Evolutionary conservation across 2,329 filamentous ascomycete species (phyloP).

Genomic region (Alternaria sp.): DNA sequence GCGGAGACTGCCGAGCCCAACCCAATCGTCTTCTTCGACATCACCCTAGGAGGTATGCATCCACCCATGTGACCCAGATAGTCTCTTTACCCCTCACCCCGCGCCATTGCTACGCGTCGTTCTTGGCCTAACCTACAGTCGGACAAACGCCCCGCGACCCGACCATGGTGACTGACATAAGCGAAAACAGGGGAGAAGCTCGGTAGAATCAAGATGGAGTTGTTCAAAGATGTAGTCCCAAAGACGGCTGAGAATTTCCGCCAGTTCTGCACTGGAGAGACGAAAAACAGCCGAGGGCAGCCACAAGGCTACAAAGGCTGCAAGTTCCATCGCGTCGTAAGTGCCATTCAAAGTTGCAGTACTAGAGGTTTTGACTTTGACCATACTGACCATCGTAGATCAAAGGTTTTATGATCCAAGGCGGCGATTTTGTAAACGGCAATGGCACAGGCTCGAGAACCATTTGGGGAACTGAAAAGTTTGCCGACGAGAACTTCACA

Average conservation of each 20-base stretch:
- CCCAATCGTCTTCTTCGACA: constrained; percentile 75
- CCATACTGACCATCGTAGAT: constrained; percentile 65
- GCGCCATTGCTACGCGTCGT: constrained; percentile 22
- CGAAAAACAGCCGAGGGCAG: constrained; percentile 76
- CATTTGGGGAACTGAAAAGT: constrained; percentile 86
- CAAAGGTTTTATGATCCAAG: constrained; percentile 96
- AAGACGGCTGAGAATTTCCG: constrained; percentile 96
- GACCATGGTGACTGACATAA: constrained; percentile 31
- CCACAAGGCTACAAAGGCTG: constrained; percentile 93
- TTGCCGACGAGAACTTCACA: constrained; percentile 89
- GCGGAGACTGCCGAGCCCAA: constrained; percentile 50
- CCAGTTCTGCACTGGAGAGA: constrained; percentile 95
- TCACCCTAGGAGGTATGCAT: constrained; percentile 75
- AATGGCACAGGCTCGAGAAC: constrained; percentile 88
- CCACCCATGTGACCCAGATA: constrained; percentile 4
- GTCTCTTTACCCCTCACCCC: constrained; percentile 19
- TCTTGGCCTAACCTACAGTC: constrained; percentile 16
- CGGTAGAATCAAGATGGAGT: constrained; percentile 60
- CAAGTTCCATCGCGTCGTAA: constrained; percentile 92
- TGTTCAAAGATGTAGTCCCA: constrained; percentile 85
- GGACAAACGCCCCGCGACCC: constrained; percentile 7
- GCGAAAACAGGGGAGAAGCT: constrained; percentile 43
- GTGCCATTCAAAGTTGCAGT: constrained; percentile 45
- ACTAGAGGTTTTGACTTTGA: too few relatives aligned
- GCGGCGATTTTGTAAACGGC: constrained; percentile 92